These are phyloP conservation scores for Leptographium lundbergii DNA, from an alignment of 2,329 filamentous ascomycete genomes.

Conservation along the genomic window DNA sequence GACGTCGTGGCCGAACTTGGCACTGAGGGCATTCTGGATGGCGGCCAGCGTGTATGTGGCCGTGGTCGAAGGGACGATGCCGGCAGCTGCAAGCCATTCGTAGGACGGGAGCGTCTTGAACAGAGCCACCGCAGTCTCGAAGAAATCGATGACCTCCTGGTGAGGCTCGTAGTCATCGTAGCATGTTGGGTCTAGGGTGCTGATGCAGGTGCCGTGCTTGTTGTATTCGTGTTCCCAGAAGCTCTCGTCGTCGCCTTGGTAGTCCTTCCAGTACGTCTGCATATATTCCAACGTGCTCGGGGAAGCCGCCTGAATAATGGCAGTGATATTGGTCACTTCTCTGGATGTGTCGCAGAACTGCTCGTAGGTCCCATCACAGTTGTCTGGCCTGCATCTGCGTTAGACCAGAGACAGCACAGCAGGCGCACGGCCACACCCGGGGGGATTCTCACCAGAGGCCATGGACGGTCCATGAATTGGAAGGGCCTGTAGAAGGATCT, in stretches of 20 bases:
- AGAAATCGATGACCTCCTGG: conserved; percentile 50
- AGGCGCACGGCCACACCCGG: background rate
- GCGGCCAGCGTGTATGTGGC: conserved; percentile 41
- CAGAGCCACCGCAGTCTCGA: conserved; percentile 45
- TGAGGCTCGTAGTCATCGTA: conserved; percentile 45
- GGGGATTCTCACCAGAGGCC: conserved; percentile 33
- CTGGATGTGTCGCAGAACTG: conserved; percentile 55
- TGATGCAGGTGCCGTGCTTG: conserved; percentile 57
- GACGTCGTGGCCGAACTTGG: conserved; percentile 42
- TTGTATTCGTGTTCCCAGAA: conserved; percentile 58
- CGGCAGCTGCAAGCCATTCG: conserved; percentile 37
- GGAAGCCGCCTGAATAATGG: conserved; percentile 35
- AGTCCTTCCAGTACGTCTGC: conserved; percentile 53
- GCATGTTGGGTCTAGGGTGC: conserved; percentile 51
- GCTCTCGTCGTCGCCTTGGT: conserved; percentile 39
- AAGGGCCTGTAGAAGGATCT: conserved; percentile 42
- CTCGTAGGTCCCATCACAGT: conserved; percentile 43
- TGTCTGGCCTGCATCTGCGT: conserved; percentile 22
- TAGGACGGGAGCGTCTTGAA: conserved; percentile 47
- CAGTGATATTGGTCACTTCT: conserved; percentile 53
- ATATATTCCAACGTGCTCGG: conserved; percentile 51
- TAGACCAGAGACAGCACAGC: background rate
- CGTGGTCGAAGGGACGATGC: conserved; percentile 44
- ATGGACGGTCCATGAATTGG: conserved; percentile 45
- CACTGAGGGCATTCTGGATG: conserved; percentile 36